Evolutionary conservation across 371 early-diverging fungal genomes (phyloP), one percentile per base, ranked within the genome.

Genomic region (Mucor indicus): DNA sequence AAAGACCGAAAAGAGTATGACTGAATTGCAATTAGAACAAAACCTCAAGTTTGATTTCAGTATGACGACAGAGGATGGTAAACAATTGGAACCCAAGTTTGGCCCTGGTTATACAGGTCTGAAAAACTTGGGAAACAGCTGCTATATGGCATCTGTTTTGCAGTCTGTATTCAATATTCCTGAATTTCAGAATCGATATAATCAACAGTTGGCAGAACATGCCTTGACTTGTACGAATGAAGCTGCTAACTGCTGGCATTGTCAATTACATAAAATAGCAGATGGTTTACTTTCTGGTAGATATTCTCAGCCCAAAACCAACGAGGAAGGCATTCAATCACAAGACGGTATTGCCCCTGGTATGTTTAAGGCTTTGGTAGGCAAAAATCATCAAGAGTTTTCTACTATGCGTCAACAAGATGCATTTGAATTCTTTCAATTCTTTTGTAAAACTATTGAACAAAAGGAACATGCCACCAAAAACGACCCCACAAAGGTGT

Each of bases 321-420:
- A 68, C 10, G 75, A 75, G 0, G 71, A 76, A 4, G 81, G 79
- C 7, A 44, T 57, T 0, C 77, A 69, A 8, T 74, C 69, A 27
- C 86, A 89, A 53, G 69, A 75, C 11, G 90, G 90, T 31, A 79
- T 90, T 44, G 62, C 83, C 2, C 98, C 98, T 1, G 64, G 79
- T 15, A 93, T 93, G 93, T 95, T 96, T 69, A 98, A 98, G 60
- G 67, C 77, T 0, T 60, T 95, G 5, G 74, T 96, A n/a, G 93
- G 92, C 16, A 83, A 84, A 45, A 92, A 86, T 16, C 95, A 96
- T 58, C 69, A 80, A 10, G 98, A 97, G 59, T 98, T 98, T 50
- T 83, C 90, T 4, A 88, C 95, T 0, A 96, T 95, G 96, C 79
- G 93, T 35, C 98, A 98, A 64, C 98, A 98, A 79, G 98, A 98